These are phyloP conservation scores for Capronia epimyces DNA, from an alignment of 2,329 filamentous ascomycete genomes.

Conservation along the genomic window DNA sequence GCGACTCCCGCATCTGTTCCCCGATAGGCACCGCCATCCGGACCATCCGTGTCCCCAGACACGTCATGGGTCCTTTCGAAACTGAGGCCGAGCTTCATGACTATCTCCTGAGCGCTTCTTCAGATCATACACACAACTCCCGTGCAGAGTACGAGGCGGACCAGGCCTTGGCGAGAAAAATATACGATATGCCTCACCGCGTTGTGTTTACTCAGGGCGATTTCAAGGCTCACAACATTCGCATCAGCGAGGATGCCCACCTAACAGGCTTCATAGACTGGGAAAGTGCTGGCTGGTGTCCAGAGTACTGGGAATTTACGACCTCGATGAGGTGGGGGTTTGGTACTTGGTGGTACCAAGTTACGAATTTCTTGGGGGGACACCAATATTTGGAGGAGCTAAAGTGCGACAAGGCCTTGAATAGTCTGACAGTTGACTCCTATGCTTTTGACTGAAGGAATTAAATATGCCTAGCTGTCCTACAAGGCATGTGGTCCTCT, in stretches of 20 bases:
- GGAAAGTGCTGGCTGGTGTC: constrained; percentile 31
- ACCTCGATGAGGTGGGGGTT: constrained; percentile 28
- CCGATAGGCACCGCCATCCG: constrained; percentile 31
- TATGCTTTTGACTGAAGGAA: no score
- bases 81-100: constrained; percentile 31
- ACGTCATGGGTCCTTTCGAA: constrained; percentile 33
- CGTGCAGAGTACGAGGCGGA: constrained; percentile 29
- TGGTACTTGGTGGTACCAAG: constrained; percentile 30
- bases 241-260: constrained; percentile 18
- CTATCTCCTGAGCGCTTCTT: constrained; percentile 31
- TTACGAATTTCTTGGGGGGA: constrained; percentile 28
- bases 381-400: constrained; percentile 28
- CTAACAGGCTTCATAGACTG: constrained; percentile 32
- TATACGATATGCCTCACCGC: constrained; percentile 22
- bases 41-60: constrained; percentile 34
- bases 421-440: constrained; percentile 30
- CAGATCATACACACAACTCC: constrained; percentile 31
- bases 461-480: no score
- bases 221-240: constrained; percentile 26
- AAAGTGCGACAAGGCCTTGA: constrained; percentile 28
- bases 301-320: constrained; percentile 31
- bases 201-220: constrained; percentile 30
- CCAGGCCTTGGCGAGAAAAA: constrained; percentile 28
- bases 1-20: constrained; percentile 31
- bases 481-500: no score